A percentile compares a stretch with the other conserved stretches of the same genome.
phyloP scores from a whole-genome alignment of 768 basidiomycete genomes.

The Auriculariales sp. region DNA sequence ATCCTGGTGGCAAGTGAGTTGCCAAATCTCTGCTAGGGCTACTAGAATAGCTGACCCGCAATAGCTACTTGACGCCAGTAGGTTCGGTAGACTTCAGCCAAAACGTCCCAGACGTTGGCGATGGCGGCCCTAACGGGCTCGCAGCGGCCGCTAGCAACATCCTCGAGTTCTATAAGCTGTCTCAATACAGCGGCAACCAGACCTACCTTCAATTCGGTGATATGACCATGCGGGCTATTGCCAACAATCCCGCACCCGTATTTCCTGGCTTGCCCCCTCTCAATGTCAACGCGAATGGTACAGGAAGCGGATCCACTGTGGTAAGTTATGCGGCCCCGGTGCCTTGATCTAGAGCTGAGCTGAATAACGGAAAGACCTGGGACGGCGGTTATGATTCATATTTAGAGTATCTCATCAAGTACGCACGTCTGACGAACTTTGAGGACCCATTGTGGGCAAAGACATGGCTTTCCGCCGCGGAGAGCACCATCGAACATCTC shows the following conservation, averaged over 20 bases:
- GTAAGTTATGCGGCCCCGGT: slow-evolving; percentile 18
- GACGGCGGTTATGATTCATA: slow-evolving; percentile 59
- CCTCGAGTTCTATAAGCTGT: slow-evolving; percentile 18
- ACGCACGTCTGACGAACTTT: slow-evolving; percentile 51
- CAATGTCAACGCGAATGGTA: slow-evolving; percentile 40
- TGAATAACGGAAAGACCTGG: slow-evolving; percentile 37
- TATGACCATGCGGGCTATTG: slow-evolving; percentile 37
- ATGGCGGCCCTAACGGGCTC: neutral
- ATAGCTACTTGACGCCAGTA: neutral
- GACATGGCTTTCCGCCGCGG: slow-evolving; percentile 55
- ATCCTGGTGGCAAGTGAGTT: neutral
- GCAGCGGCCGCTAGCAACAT: neutral
- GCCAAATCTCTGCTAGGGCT: no score
- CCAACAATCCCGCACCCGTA: slow-evolving; percentile 8
- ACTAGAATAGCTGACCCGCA: no score
- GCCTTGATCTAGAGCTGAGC: neutral
- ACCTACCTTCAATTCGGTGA: slow-evolving; percentile 44
- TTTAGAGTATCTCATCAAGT: slow-evolving; percentile 67
- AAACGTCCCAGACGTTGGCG: neutral
- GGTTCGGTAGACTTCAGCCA: neutral
- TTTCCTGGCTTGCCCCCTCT: slow-evolving; percentile 35
- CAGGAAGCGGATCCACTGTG: slow-evolving; percentile 36
- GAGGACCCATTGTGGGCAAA: slow-evolving; percentile 46
- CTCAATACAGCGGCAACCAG: slow-evolving; percentile 42
- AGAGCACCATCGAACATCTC: slow-evolving; percentile 50